Evolutionary conservation across 371 early-diverging fungal genomes (phyloP), one percentile per base, ranked within the genome.

Genomic region (Apophysomyces sp.): DNA sequence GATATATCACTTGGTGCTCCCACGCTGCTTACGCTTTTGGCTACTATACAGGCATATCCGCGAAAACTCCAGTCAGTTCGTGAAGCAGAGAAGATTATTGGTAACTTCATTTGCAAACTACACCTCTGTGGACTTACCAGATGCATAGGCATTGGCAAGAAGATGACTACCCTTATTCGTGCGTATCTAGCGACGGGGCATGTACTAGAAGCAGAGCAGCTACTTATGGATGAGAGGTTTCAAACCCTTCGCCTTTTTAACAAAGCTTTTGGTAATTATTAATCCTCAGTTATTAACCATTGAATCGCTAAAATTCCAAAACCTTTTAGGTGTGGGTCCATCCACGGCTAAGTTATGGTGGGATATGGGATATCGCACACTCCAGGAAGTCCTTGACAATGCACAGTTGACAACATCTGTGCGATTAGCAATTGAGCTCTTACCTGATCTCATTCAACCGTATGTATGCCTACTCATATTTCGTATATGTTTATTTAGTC

Each of bases 321-420:
- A 4, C 27, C 8, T 39, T 12, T 11, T 54, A 78, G 81, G 81
- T 2, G 83, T 80, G 1, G 85, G 85, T 1, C 64, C 67, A 1
- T 63, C 53, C 3, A 80, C 76, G 16, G 85, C 85, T 0, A 61
- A 63, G 24, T 34, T 67, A 21, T 85, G 85, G 85, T 85, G 76
- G 66, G 63, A 65, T 54, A 55, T 58, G 21, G 85, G 85, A 1
- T 80, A 83, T 62, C 63, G 77, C n/a, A 67, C 76, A 18, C 49
- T 85, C 18, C 70, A 70, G 13, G 77, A 80, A n/a, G 72, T 74
- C 41, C 44, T 69, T 7, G 63, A 77, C 36, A 55, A 65, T 5
- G 71, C 76, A 49, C 62, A 70, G 21, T 40, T 85, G 27, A 62
- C 69, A 3, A 32, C 63, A 2, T 62, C 62, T 13, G 68, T 73